Percentiles rank a stretch among this genome's conserved stretches.
Conservation (phyloP, 2,329 filamentous ascomycete genomes). For the Nannizziopsis barbatae region DNA sequence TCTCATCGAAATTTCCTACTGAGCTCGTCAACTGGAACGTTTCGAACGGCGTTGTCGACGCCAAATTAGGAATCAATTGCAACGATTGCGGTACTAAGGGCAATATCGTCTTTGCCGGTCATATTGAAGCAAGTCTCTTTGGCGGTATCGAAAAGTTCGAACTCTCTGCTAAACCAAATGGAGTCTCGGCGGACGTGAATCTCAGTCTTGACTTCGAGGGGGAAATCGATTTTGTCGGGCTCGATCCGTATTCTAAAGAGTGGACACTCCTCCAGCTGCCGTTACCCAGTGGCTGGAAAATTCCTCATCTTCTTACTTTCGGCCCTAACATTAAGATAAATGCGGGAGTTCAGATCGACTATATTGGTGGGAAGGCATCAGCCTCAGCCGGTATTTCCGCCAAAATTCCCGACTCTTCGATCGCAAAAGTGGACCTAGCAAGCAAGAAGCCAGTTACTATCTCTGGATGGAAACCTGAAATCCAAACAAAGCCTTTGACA, state of each 20-base stretch:
- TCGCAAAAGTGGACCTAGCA: conserved; percentile 9
- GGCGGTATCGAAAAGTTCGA: conserved; percentile 9
- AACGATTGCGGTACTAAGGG: conserved; percentile 8
- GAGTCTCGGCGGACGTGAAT: conserved; percentile 2
- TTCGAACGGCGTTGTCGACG: conserved; percentile 5
- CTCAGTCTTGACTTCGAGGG: conserved; percentile 4
- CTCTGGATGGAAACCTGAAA: conserved; percentile 8
- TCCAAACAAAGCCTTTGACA: conserved; percentile 7
- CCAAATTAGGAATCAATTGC: conserved; percentile 8
- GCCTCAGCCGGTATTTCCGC: conserved; percentile 8
- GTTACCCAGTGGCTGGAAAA: conserved; percentile 9
- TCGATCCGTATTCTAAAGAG: conserved; percentile 1
- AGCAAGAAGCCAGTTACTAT: conserved; percentile 4
- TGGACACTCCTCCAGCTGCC: conserved; percentile 7
- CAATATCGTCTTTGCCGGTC: conserved; percentile 9
- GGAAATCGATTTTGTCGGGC: conserved; percentile 4
- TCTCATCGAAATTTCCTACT: conserved; percentile 3
- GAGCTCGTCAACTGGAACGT: conserved; percentile 6
- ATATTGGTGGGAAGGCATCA: conserved; percentile 5
- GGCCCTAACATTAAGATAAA: conserved; percentile 9
- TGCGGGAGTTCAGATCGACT: conserved; percentile 8
- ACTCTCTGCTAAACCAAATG: conserved; percentile 6
- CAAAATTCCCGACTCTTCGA: conserved; percentile 7
- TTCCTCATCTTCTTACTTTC: conserved; percentile 9
- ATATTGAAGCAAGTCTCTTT: conserved; percentile 8